Conservation (phyloP, 2,329 filamentous ascomycete species). For the Cordyceps cicadae region DNA sequence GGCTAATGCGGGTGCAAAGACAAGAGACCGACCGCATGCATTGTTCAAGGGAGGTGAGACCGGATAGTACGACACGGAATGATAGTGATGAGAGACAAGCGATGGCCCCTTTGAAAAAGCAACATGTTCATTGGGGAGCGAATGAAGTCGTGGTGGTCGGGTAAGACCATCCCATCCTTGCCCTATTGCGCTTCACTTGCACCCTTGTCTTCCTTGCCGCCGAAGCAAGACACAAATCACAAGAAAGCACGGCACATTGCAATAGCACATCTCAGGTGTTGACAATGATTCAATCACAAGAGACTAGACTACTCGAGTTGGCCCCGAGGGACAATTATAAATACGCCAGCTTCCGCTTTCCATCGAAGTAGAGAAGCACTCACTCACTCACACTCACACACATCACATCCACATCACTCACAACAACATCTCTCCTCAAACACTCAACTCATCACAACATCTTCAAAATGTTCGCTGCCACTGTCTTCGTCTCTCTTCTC, state of each 20-base stretch:
- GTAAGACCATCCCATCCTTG: background rate
- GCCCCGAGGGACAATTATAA: background rate
- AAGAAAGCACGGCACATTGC: too few species aligned
- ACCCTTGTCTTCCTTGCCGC: background rate
- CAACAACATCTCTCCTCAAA: background rate
- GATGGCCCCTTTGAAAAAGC: too few species aligned
- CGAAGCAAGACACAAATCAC: background rate
- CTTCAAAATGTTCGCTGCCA: slow-evolving; percentile 1
- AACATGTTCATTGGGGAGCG: background rate
- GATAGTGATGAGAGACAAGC: too few species aligned
- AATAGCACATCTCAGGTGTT: background rate
- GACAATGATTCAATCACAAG: background rate
- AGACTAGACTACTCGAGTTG: background rate
- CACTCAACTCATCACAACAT: background rate
- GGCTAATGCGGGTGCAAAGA: too few species aligned
- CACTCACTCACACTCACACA: background rate
- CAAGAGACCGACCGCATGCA: too few species aligned
- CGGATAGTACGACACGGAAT: too few species aligned
- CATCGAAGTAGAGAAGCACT: background rate
- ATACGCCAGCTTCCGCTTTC: background rate
- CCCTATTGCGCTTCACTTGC: background rate
- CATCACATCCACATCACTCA: background rate
- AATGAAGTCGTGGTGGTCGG: background rate
- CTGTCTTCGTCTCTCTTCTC: background rate
- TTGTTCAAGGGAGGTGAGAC: too few species aligned